Percentiles rank a stretch among this genome's conserved stretches.
Conservation (phyloP, 2,329 filamentous ascomycete species). For the Cladosporium sp. region DNA sequence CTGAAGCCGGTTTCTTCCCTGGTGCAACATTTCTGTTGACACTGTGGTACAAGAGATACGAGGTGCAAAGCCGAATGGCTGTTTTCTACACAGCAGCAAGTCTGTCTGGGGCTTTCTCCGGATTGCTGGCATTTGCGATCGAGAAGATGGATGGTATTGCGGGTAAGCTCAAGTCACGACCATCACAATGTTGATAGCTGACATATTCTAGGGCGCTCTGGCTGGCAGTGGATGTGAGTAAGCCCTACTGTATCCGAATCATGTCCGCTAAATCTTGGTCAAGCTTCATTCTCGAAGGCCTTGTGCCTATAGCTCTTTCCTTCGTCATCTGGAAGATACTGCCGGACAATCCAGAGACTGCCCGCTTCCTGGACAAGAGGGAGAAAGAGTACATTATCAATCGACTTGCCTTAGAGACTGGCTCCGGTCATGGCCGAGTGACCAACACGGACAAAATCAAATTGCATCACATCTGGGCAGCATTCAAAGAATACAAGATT, state of each 20-base stretch:
- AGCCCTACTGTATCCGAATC: conserved; percentile 12
- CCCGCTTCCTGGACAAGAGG: conserved; percentile 51
- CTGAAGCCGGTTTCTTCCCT: conserved; percentile 17
- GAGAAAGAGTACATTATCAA: conserved; percentile 36
- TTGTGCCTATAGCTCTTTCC: conserved; percentile 34
- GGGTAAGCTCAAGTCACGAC: not conserved
- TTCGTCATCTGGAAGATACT: conserved; percentile 44
- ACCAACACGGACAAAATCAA: conserved; percentile 28
- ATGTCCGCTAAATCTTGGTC: conserved; percentile 33
- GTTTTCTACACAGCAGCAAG: conserved; percentile 34
- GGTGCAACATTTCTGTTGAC: conserved; percentile 31
- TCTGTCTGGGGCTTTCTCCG: conserved; percentile 50
- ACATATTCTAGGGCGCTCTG: conserved; percentile 8
- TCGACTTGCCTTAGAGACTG: conserved; percentile 32
- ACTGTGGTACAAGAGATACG: conserved; percentile 42
- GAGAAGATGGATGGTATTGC: conserved; percentile 31
- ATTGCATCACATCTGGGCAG: conserved; percentile 35
- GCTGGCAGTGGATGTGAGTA: conserved; percentile 27
- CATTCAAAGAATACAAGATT: conserved; percentile 44
- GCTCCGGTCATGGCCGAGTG: conserved; percentile 16
- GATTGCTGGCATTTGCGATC: conserved; percentile 44
- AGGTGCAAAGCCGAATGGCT: conserved; percentile 42
- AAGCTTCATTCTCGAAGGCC: conserved; percentile 16
- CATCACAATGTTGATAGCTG: not conserved
- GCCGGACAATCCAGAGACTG: conserved; percentile 54